Conservation (phyloP, 371 early-diverging fungal genomes). For the Fennellomyces sp. region DNA sequence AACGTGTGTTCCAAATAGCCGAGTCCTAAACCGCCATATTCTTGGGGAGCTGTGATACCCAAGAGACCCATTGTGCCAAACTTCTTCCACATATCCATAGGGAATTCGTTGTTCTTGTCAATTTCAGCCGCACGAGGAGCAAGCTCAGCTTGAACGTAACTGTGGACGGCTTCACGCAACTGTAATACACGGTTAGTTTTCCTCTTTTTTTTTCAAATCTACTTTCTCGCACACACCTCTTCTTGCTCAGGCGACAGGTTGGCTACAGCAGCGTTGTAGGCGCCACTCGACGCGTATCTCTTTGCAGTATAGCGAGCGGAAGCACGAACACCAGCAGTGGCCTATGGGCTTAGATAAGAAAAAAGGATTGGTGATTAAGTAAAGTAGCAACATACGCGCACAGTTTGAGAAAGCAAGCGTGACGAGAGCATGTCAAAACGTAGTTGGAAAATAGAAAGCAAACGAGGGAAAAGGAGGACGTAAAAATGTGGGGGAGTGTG, state of each 20-base stretch:
- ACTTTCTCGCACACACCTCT: constrained; percentile 37
- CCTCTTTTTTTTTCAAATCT: not conserved
- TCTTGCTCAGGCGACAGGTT: constrained; percentile 76
- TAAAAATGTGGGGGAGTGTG: not conserved
- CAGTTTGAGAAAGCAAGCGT: not conserved
- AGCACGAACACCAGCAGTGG: not conserved
- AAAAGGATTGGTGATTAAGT: too few relatives aligned
- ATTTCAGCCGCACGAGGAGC: constrained; percentile 84
- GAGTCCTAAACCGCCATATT: constrained; percentile 90
- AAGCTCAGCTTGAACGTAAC: constrained; percentile 84
- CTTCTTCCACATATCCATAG: constrained; percentile 96
- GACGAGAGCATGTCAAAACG: not conserved
- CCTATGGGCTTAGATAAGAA: not conserved
- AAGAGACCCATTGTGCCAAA: constrained; percentile 95
- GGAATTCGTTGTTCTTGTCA: constrained; percentile 88
- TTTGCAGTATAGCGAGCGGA: not conserved
- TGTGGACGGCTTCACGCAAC: constrained; percentile 75
- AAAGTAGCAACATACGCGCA: not conserved
- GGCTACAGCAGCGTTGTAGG: constrained; percentile 79
- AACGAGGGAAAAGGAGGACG: not conserved
- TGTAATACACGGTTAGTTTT: constrained; percentile 17
- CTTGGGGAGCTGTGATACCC: constrained; percentile 86
- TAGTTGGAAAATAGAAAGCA: not conserved
- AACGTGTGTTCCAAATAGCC: constrained; percentile 94
- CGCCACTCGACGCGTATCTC: constrained; percentile 9